Percentiles rank a stretch among this genome's conserved stretches.
These are phyloP conservation scores for Alternaria postmessia DNA, from an alignment of 2,329 filamentous ascomycete species.

Conservation along the genomic window DNA sequence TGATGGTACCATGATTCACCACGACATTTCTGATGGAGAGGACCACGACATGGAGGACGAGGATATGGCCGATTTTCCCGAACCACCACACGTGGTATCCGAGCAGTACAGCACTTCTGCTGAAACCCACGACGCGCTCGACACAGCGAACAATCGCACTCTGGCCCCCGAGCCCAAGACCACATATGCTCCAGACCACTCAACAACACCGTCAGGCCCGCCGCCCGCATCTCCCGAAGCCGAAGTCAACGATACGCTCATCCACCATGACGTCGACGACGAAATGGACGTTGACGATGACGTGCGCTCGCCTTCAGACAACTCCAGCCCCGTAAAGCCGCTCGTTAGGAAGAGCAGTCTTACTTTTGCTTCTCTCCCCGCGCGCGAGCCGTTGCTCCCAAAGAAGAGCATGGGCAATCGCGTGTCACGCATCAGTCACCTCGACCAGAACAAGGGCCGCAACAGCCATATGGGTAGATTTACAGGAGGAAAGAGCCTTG, in stretches of 20 bases:
- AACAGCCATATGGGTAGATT: constrained; percentile 77
- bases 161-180: constrained; percentile 36
- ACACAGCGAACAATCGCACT: constrained; percentile 32
- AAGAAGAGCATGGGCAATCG: constrained; percentile 83
- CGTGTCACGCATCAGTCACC: constrained; percentile 77
- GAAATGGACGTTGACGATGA: constrained; percentile 61
- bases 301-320: constrained; percentile 69
- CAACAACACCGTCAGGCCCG: constrained; percentile 31
- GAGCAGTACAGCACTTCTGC: constrained; percentile 45
- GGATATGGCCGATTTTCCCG: constrained; percentile 30
- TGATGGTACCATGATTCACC: constrained; percentile 38
- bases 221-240: constrained; percentile 35
- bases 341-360: constrained; percentile 91
- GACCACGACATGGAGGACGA: constrained; percentile 30
- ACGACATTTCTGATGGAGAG: constrained; percentile 30
- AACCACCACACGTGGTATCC: constrained; percentile 34
- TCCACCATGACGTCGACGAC: constrained; percentile 47
- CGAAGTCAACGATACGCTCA: constrained; percentile 35
- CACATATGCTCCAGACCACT: constrained; percentile 26
- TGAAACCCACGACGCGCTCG: constrained; percentile 44
- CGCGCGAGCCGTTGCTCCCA: constrained; percentile 82
- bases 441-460: constrained; percentile 69
- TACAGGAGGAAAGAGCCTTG: constrained; percentile 74
- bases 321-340: constrained; percentile 77
- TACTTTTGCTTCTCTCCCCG: constrained; percentile 91